Evolutionary conservation across 176 grass and related monocot genomes (phyloP).

Genomic region (Carex scoparia): DNA sequence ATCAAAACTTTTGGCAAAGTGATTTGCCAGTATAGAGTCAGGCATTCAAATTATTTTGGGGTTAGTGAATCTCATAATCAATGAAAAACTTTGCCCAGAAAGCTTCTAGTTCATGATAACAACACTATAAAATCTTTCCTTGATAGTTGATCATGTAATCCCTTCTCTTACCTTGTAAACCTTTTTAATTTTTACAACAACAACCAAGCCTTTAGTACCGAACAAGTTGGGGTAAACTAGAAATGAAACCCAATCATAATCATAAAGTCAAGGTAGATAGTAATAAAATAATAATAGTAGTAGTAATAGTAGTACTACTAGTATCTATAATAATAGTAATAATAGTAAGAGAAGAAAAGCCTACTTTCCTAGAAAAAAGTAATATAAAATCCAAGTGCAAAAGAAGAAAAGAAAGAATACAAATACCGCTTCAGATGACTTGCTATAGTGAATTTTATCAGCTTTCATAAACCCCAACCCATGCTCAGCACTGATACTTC

Average conservation of each 20-base stretch:
- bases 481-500: conserved; percentile 94
- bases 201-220: too few species aligned
- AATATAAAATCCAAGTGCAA: not conserved
- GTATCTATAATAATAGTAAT: too few species aligned
- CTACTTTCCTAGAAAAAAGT: not conserved
- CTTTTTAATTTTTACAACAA: not conserved
- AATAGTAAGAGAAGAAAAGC: not conserved
- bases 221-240: too few species aligned
- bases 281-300: too few species aligned
- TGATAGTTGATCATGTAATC: not conserved
- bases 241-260: too few species aligned
- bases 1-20: not conserved
- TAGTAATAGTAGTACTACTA: too few species aligned
- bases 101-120: not conserved
- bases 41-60: not conserved
- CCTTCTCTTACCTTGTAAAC: not conserved
- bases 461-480: conserved; percentile 93
- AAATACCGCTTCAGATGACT: conserved; percentile 79
- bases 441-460: conserved; percentile 96
- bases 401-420: not conserved
- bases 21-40: not conserved
- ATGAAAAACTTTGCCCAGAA: not conserved
- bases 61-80: not conserved
- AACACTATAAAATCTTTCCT: not conserved
- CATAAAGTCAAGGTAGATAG: too few species aligned